Percentiles rank a stretch among this genome's conserved stretches.
These are phyloP conservation scores for Pythium inflatum DNA, from an alignment of 352 stramenopile genomes.

Conservation along the genomic window DNA sequence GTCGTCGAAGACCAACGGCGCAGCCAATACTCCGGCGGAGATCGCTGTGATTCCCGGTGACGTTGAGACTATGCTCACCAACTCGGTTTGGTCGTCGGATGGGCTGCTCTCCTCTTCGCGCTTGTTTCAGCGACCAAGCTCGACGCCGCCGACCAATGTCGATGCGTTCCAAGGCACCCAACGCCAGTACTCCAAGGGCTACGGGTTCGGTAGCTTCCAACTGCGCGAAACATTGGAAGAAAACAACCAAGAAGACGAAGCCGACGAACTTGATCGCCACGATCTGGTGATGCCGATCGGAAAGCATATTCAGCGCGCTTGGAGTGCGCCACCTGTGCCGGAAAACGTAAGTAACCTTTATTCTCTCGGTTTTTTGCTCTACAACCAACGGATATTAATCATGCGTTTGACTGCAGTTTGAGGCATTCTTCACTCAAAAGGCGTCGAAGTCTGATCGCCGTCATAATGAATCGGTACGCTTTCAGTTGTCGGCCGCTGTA, in stretches of 20 bases:
- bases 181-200: neutral
- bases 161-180: conserved; percentile 10
- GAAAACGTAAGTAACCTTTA: conserved; percentile 41
- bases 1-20: conserved; percentile 10
- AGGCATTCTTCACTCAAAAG: conserved; percentile 11
- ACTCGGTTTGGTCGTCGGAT: conserved; percentile 62
- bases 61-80: conserved; percentile 36
- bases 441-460: neutral
- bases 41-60: neutral
- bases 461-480: conserved; percentile 10
- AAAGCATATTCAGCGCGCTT: conserved; percentile 47
- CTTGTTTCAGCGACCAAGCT: conserved; percentile 55
- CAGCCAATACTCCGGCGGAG: neutral
- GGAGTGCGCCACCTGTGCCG: conserved; percentile 47
- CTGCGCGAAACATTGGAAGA: conserved; percentile 28
- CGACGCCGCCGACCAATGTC: conserved; percentile 35
- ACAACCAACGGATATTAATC: no score
- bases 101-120: conserved; percentile 55
- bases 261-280: conserved; percentile 15
- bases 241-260: conserved; percentile 39
- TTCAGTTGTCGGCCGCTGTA: neutral
- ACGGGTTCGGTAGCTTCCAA: conserved; percentile 16
- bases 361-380: neutral
- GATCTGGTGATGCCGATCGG: conserved; percentile 30
- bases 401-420: conserved; percentile 9